Conservation (phyloP, 2,329 filamentous ascomycete genomes). For the Ciborinia camelliae region DNA sequence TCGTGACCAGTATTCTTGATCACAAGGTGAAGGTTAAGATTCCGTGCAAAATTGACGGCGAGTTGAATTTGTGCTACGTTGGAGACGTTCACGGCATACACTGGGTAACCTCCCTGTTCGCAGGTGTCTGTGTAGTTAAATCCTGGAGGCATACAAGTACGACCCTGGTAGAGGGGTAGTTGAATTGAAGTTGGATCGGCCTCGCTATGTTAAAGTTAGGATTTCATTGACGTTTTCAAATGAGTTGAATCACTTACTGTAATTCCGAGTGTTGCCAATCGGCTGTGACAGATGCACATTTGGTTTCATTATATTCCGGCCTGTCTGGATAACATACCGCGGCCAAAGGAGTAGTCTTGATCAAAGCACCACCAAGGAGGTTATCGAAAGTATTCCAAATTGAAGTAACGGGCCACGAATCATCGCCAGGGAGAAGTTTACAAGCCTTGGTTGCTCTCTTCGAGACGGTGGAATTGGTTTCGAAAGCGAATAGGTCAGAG, state of each 20-base stretch:
- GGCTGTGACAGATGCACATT: slow-evolving; percentile 37
- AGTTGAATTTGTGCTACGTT: slow-evolving; percentile 27
- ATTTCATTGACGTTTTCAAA: background rate
- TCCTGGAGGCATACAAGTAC: slow-evolving; percentile 39
- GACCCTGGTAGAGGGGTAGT: slow-evolving; percentile 45
- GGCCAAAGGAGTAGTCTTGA: slow-evolving; percentile 45
- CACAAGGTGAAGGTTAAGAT: slow-evolving; percentile 36
- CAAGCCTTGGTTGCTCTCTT: slow-evolving; percentile 19
- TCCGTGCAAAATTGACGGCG: slow-evolving; percentile 38
- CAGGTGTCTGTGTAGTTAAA: slow-evolving; percentile 19
- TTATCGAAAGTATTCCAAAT: slow-evolving; percentile 48
- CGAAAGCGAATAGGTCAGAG: slow-evolving; percentile 21
- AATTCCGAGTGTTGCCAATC: slow-evolving; percentile 39
- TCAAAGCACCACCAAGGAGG: slow-evolving; percentile 43
- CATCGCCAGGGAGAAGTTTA: slow-evolving; percentile 31
- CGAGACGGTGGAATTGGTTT: background rate
- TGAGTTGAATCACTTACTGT: slow-evolving; percentile 33
- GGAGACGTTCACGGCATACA: slow-evolving; percentile 30
- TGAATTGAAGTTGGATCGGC: slow-evolving; percentile 44
- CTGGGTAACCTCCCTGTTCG: slow-evolving; percentile 24
- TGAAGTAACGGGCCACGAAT: slow-evolving; percentile 46
- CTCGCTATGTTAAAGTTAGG: slow-evolving; percentile 39
- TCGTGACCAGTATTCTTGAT: slow-evolving; percentile 48
- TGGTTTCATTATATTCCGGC: slow-evolving; percentile 33
- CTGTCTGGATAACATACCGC: slow-evolving; percentile 43